Evolutionary conservation across 495 filamentous ascomycete species (phyloP).

Genomic region (Xylaria intraflava): DNA sequence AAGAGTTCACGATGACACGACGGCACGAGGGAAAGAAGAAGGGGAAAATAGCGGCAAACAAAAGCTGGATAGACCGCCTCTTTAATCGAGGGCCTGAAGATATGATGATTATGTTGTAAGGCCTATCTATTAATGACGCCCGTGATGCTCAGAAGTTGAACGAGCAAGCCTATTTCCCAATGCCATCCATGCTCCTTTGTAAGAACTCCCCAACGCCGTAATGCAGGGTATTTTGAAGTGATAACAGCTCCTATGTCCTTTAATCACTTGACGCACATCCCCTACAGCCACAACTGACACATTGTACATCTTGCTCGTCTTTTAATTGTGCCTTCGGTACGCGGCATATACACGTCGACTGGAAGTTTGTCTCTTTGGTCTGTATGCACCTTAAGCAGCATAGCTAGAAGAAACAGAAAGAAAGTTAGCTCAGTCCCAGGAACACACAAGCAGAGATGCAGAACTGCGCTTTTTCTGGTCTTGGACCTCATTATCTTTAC

Average conservation of each 20-base stretch:
- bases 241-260: slow-evolving; percentile 6
- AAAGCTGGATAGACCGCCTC: not conserved
- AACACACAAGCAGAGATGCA: not conserved
- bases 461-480: not conserved
- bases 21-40: too few species aligned
- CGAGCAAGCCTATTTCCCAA: slow-evolving; percentile 7
- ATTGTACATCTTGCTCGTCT: slow-evolving; percentile 84
- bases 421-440: slow-evolving; percentile 5
- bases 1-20: not conserved
- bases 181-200: slow-evolving; percentile 8
- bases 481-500: too few species aligned
- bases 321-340: slow-evolving; percentile 89
- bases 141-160: slow-evolving; percentile 1
- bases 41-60: not conserved
- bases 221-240: slow-evolving; percentile 14
- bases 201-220: slow-evolving; percentile 18
- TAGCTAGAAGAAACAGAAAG: slow-evolving; percentile 43
- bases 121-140: not conserved
- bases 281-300: slow-evolving; percentile 91
- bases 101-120: too few species aligned
- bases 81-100: not conserved
- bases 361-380: slow-evolving; percentile 98
- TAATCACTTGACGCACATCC: slow-evolving; percentile 86
- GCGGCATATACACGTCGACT: slow-evolving; percentile 93
- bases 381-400: slow-evolving; percentile 96